Conservation (phyloP, 2,329 filamentous ascomycete species). For the Colletotrichum caudatum region DNA sequence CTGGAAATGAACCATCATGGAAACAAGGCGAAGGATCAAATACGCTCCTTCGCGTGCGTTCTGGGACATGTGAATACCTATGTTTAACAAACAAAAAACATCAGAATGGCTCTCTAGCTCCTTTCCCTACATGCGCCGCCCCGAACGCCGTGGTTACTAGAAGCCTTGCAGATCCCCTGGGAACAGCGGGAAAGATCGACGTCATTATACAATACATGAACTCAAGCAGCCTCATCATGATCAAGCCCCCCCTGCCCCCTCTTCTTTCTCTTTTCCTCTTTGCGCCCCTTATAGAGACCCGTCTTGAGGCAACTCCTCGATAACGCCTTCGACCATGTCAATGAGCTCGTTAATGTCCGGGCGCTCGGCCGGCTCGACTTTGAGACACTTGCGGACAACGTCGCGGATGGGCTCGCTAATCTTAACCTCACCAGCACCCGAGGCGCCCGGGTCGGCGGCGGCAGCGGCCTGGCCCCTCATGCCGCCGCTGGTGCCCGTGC, state of each 20-base stretch:
- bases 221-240: not conserved
- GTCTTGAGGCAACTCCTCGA: constrained; percentile 75
- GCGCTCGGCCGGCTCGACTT: constrained; percentile 86
- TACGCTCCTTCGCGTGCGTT: not conserved
- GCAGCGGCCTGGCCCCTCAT: constrained; percentile 45
- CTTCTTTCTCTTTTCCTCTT: not conserved
- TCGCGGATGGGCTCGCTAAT: constrained; percentile 89
- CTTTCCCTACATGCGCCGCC: constrained; percentile 31
- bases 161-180: constrained; percentile 32
- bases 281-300: constrained; percentile 22
- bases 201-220: constrained; percentile 33
- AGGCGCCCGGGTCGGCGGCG: constrained; percentile 44
- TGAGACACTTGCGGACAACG: constrained; percentile 86
- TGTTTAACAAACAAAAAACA: constrained; percentile 8
- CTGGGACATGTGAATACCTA: constrained; percentile 27
- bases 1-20: not conserved
- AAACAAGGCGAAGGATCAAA: not conserved
- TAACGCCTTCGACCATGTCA: constrained; percentile 78
- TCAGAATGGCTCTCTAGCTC: constrained; percentile 32
- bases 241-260: not conserved
- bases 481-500: constrained; percentile 55
- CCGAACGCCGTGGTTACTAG: constrained; percentile 32
- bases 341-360: constrained; percentile 91
- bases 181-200: constrained; percentile 27
- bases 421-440: constrained; percentile 55